Conservation (phyloP, 2,329 filamentous ascomycete genomes). For the Hymenoscyphus occultus region DNA sequence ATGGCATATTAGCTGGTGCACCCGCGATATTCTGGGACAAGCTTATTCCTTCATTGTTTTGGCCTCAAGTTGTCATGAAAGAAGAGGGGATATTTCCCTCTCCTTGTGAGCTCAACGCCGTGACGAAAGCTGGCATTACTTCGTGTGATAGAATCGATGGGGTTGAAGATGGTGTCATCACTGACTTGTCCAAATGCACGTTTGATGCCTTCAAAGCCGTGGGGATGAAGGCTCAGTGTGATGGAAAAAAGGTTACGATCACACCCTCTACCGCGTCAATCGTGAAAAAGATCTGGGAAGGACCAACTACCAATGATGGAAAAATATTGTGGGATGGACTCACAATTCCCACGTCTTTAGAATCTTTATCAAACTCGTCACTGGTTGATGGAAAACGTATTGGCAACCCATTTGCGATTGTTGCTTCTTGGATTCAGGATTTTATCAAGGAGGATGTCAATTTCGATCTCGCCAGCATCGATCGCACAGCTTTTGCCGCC, state of each 20-base stretch:
- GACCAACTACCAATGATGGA: constrained; percentile 10
- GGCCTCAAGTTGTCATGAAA: constrained; percentile 23
- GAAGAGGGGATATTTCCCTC: constrained; percentile 9
- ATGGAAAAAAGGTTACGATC: constrained; percentile 15
- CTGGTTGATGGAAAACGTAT: neutral
- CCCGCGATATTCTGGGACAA: constrained; percentile 38
- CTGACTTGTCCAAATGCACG: constrained; percentile 12
- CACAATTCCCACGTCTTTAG: neutral
- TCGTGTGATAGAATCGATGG: constrained; percentile 24
- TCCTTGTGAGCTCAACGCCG: constrained; percentile 18
- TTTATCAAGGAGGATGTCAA: neutral
- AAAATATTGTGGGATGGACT: constrained; percentile 16
- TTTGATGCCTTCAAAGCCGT: constrained; percentile 19
- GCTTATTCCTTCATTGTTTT: constrained; percentile 12
- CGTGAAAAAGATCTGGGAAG: constrained; percentile 12
- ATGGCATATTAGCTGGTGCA: constrained; percentile 41
- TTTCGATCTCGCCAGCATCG: constrained; percentile 3
- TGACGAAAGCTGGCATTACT: constrained; percentile 14
- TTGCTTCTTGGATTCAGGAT: neutral
- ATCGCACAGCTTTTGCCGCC: neutral
- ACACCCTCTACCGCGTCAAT: constrained; percentile 11
- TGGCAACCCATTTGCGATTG: neutral
- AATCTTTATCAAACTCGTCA: constrained; percentile 1
- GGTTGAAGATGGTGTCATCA: constrained; percentile 23
- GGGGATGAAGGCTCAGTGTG: constrained; percentile 14